These are phyloP conservation scores for Lolium multiflorum DNA, from an alignment of 176 grass and related monocot species.

Conservation along the genomic window DNA sequence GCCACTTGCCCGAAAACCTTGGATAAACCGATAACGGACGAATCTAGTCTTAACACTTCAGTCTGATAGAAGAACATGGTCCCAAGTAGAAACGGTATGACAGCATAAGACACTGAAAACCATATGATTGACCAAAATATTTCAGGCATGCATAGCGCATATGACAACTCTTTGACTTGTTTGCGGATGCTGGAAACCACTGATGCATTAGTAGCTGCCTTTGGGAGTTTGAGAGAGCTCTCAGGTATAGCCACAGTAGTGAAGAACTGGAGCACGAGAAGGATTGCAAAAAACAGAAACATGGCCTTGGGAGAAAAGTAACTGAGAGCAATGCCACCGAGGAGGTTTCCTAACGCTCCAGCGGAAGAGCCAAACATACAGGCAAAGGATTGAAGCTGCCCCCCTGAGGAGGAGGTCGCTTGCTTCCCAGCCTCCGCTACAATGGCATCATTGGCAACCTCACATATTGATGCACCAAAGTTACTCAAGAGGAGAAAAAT, in stretches of 20 bases:
- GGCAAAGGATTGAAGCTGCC: conserved; percentile 91
- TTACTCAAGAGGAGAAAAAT: conserved; percentile 94
- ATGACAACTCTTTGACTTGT: conserved; percentile 74
- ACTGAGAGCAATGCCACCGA: conserved; percentile 83
- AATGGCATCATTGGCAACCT: conserved; percentile 99
- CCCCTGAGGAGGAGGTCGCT: conserved; percentile 48
- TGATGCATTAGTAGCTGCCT: conserved; percentile 50
- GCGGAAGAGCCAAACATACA: conserved; percentile 84
- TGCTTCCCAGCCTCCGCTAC: conserved; percentile 84
- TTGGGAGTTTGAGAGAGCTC: conserved; percentile 83
- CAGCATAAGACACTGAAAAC: conserved; percentile 82
- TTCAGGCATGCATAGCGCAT: conserved; percentile 67
- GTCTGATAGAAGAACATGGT: conserved; percentile 99
- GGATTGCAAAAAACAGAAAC: conserved; percentile 77
- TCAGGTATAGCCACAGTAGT: conserved; percentile 71
- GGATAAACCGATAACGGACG: conserved; percentile 84
- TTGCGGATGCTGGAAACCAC: conserved; percentile 57
- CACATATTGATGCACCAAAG: conserved; percentile 91
- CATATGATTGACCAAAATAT: conserved; percentile 69
- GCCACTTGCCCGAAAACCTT: conserved; percentile 85
- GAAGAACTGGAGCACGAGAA: conserved; percentile 77
- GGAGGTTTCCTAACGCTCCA: conserved; percentile 86
- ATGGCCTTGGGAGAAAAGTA: conserved; percentile 70
- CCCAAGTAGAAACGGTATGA: conserved; percentile 77
- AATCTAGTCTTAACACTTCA: conserved; percentile 77